Base-by-base conservation (phyloP, 257 asterid genomes). In the Scutellaria galericulata region DNA sequence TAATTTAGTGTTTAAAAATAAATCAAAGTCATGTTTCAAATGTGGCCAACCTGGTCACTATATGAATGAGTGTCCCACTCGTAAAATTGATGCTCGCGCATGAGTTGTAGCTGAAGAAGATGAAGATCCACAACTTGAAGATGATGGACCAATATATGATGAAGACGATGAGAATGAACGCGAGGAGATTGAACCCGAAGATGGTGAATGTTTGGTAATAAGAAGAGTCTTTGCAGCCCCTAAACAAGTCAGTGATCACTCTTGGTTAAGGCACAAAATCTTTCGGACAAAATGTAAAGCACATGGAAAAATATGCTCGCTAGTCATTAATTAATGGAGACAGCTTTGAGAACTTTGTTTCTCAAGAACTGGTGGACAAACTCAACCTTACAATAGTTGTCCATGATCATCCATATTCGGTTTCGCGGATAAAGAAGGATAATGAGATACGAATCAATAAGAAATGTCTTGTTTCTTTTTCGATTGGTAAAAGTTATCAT, bases 301-400 rank as follows among this genome's bases (percentile, higher is more conserved):
- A 31, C 37, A 35, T 9, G 51, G 62, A 3, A 67, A 67, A 22
- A 11, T 67, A 39, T 51, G 51, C 7, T 67, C 40, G 2, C 15
- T 67, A 18, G 46, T 55, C 8, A 22, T 70, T 56, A 57, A 22
- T 70, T 56, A 57, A 70, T 24, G 75, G 57, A 13, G 56, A 37
- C 8, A 68, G 44, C 42, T 53, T 41, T 40, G 64, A 69, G 65
- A 54, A 68, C 39, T 18, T 53, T 64, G 22, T 27, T 64, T 64
- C 45, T 64, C 70, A 64, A 45, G 44, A 66, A 37, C 47, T 50
- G 35, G 53, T 53, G 53, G 53, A 68, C 24, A 68, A 68, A 52
- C 53, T 68, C n/a, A 68, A 54, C 9, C 64, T 53, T 7, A 2
- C 2, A 18, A 54, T 42, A 4, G n/a, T 53, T 0, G 18, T 20